Evolutionary conservation across 352 stramenopile species (phyloP).

Genomic region (Phytophthora palmivora): DNA sequence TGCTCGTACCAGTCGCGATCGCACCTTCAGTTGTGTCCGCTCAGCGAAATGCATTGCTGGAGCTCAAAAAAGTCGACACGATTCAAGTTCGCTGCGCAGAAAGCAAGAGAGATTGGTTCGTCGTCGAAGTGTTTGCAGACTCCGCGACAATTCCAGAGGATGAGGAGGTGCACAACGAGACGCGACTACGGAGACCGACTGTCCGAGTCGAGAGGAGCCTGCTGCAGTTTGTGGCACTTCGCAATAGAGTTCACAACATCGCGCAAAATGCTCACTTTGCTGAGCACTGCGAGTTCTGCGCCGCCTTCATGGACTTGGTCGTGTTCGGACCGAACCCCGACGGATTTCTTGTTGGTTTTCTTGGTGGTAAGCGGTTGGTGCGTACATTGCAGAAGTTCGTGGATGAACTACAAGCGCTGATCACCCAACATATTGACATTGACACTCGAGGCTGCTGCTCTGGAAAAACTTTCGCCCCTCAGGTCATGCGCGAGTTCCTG

Average conservation of each 20-base stretch:
- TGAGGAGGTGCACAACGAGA: conserved; percentile 2
- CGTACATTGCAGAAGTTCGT: conserved; percentile 27
- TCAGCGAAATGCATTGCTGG: conserved; percentile 25
- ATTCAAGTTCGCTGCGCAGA: conserved; percentile 12
- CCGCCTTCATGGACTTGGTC: conserved; percentile 27
- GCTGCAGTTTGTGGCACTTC: conserved; percentile 26
- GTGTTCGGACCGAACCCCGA: conserved; percentile 39
- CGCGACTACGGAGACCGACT: conserved; percentile 12
- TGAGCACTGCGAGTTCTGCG: conserved; percentile 36
- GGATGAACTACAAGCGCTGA: conserved; percentile 18
- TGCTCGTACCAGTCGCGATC: conserved; percentile 16
- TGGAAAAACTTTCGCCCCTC: conserved; percentile 31
- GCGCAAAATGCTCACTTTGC: conserved; percentile 19
- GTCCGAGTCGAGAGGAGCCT: conserved; percentile 25
- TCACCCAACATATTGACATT: conserved; percentile 10
- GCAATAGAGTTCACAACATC: conserved; percentile 31
- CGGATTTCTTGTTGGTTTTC: conserved; percentile 22
- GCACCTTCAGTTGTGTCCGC: conserved; percentile 8
- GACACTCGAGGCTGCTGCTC: conserved; percentile 23
- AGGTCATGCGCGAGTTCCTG: conserved; percentile 38
- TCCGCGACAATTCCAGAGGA: not conserved
- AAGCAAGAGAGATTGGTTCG: conserved; percentile 19
- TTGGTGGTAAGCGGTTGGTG: conserved; percentile 18
- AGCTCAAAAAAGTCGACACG: conserved; percentile 28
- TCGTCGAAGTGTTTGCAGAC: conserved; percentile 26